Conservation (phyloP, 805 yeast genomes). For the Pichia insulana region DNA sequence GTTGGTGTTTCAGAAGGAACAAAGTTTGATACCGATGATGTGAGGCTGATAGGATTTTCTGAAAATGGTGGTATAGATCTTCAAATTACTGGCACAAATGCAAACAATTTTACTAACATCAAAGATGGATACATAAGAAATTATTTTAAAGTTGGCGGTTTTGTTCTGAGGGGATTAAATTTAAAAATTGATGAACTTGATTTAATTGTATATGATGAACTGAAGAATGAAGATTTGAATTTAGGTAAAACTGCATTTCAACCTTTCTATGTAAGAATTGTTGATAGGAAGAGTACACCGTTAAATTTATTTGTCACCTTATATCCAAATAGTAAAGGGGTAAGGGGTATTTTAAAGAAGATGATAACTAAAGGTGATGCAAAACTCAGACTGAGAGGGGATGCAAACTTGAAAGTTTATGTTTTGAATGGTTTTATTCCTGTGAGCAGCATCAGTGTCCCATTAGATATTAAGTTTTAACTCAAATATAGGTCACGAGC, state of each 20-base stretch:
- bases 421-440: conserved; percentile 29
- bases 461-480: conserved; percentile 25
- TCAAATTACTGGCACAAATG: conserved; percentile 24
- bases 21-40: conserved; percentile 23
- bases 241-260: conserved; percentile 29
- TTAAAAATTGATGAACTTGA: conserved; percentile 26
- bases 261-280: conserved; percentile 27
- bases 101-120: conserved; percentile 27
- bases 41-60: conserved; percentile 25
- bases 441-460: conserved; percentile 23
- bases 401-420: conserved; percentile 26
- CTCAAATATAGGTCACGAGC: too few species aligned
- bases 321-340: conserved; percentile 27
- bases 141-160: conserved; percentile 29
- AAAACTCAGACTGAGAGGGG: conserved; percentile 27
- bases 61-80: conserved; percentile 28
- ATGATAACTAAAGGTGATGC: conserved; percentile 26
- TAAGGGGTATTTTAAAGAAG: conserved; percentile 27
- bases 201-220: conserved; percentile 22
- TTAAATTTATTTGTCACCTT: conserved; percentile 25
- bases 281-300: conserved; percentile 19
- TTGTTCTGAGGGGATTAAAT: conserved; percentile 20
- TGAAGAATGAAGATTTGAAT: conserved; percentile 15
- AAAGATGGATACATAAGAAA: conserved; percentile 19
- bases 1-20: conserved; percentile 27